These are phyloP conservation scores for Phytophthora citrophthora DNA, from an alignment of 352 stramenopile genomes.

Conservation along the genomic window DNA sequence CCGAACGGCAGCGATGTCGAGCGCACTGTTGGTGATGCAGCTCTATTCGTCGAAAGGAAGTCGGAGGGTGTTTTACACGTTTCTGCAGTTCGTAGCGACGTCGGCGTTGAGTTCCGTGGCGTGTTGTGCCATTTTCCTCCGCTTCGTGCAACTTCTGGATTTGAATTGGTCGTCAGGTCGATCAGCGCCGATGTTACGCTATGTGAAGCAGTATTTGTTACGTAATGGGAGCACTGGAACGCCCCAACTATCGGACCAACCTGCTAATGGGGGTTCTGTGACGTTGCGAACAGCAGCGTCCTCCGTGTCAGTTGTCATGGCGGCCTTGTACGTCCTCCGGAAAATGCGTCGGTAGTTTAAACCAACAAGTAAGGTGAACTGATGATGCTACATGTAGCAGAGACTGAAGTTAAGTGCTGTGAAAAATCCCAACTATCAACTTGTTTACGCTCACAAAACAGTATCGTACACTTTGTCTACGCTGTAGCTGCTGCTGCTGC, in stretches of 20 bases:
- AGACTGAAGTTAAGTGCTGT: background rate
- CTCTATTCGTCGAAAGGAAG: conserved; percentile 73
- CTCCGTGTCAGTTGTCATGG: conserved; percentile 38
- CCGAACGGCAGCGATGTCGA: conserved; percentile 73
- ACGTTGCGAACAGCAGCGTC: conserved; percentile 36
- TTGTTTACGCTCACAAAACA: no score
- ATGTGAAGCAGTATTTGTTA: conserved; percentile 49
- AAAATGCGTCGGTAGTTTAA: conserved; percentile 33
- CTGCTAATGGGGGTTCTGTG: conserved; percentile 11
- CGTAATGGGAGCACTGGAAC: conserved; percentile 32
- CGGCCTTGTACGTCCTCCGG: conserved; percentile 35
- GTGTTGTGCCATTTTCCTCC: conserved; percentile 59
- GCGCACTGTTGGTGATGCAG: conserved; percentile 74
- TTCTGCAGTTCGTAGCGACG: conserved; percentile 62
- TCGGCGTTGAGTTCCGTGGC: conserved; percentile 76
- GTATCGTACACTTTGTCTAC: background rate
- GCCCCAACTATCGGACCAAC: conserved; percentile 25
- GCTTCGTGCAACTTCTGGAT: conserved; percentile 57
- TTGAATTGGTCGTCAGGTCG: conserved; percentile 31
- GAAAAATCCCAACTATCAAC: no score
- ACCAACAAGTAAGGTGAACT: background rate
- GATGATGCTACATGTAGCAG: background rate
- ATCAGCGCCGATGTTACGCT: conserved; percentile 42
- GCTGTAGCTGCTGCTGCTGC: conserved; percentile 2
- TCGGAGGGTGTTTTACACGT: conserved; percentile 60